Percentiles rank a stretch among this genome's conserved stretches.
phyloP scores from a whole-genome alignment of 2,329 filamentous ascomycete genomes.

The Malbranchea zuffiana region DNA sequence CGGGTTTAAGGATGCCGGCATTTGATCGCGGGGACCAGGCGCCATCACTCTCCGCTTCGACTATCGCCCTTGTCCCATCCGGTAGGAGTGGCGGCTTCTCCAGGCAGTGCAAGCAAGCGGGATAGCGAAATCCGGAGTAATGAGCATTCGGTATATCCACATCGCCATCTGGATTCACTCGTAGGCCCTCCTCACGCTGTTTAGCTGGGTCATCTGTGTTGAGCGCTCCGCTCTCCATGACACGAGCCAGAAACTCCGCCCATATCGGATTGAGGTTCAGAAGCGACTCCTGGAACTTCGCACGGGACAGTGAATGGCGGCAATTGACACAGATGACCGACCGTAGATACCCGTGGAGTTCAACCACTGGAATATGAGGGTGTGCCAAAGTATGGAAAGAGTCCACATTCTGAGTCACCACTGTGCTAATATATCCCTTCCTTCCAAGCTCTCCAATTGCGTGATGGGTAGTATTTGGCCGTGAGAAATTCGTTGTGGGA shows the following conservation, averaged over 20 bases:
- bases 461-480: slow-evolving; percentile 67
- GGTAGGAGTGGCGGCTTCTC: slow-evolving; percentile 46
- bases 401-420: slow-evolving; percentile 95
- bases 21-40: slow-evolving; percentile 58
- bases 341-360: slow-evolving; percentile 84
- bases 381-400: slow-evolving; percentile 78
- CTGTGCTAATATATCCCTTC: slow-evolving; percentile 60
- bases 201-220: slow-evolving; percentile 65
- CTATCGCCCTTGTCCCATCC: slow-evolving; percentile 46
- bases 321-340: slow-evolving; percentile 74
- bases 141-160: slow-evolving; percentile 79
- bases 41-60: slow-evolving; percentile 67
- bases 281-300: slow-evolving; percentile 64
- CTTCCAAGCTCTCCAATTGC: slow-evolving; percentile 62
- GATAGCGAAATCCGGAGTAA: slow-evolving; percentile 84
- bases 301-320: slow-evolving; percentile 56
- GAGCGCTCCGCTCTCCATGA: slow-evolving; percentile 62
- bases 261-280: slow-evolving; percentile 74
- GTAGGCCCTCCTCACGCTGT: slow-evolving; percentile 57
- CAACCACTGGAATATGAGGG: slow-evolving; percentile 61
- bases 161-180: slow-evolving; percentile 87
- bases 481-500: slow-evolving; percentile 67
- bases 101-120: slow-evolving; percentile 73
- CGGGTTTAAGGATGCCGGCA: slow-evolving; percentile 79
- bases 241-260: slow-evolving; percentile 62